Evolutionary conservation across 2,329 filamentous ascomycete genomes (phyloP), one percentile per base, ranked within the genome.

Genomic region (Oidium heveae): DNA sequence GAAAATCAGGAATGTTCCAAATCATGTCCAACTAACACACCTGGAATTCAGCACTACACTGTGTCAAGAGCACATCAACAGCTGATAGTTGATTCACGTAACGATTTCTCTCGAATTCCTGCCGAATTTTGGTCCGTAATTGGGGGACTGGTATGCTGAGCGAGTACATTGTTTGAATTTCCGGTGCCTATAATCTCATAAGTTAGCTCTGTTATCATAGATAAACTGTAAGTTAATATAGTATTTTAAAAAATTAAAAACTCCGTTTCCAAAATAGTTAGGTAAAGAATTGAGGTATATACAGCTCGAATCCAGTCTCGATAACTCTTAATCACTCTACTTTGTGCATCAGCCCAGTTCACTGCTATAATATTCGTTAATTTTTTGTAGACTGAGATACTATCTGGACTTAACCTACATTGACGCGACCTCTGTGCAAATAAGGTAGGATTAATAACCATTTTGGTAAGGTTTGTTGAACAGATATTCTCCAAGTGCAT

Each of bases 161-260:
- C 58, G 84, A 84, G 78, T 98, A 98, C 86, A 96, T 94, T 58
- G 80, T 84, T 70, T 96, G 91, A 66, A 98, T 89, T 68, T 96
- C 88, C 58, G 91, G 89, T 43, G 87, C 87, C 91, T 98, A 67
- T 55, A 46, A 55, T 54, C 9, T 8, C 24, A 53, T 10, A 20
- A 56, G 39, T 63, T 56, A 61, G 59, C 52, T 39, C 46, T 41
- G 20, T 47, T 53, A 36, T 50, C 22, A 37, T 43, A 15, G 16
- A 9, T 43, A 10, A 16, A 16, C 10, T 20, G 20, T 43, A 15
- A 43, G 8, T 43, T 18, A 20, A 7, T 43, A 8, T 20, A n/a
- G 20, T 43, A 8, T 8, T n/a, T 8, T 7, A n/a, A 1, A 43
- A 2, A 2, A 3, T 43, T 20, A 20, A 18, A 16, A 15, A n/a